A percentile compares a stretch with the other conserved stretches of the same genome.
Conservation (phyloP, 202 grass and related monocot genomes). For the Musa balbisiana region DNA sequence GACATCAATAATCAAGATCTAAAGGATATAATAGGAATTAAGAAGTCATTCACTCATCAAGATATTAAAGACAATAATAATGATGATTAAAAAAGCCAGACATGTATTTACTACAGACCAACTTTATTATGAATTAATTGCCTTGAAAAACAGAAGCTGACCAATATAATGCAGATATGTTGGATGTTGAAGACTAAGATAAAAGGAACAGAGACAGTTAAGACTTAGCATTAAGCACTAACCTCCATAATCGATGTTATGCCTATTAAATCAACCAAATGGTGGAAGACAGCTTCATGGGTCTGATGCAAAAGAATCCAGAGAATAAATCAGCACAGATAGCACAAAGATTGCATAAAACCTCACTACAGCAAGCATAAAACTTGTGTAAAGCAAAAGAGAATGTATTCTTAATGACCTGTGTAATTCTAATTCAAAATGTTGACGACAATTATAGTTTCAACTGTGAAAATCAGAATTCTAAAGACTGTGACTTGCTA, state of each 20-base stretch:
- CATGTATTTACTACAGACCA: not conserved
- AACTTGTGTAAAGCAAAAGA: not conserved
- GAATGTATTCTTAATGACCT: not conserved
- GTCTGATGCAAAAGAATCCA: slow-evolving; percentile 18
- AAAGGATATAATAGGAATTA: too few relatives aligned
- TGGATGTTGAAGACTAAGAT: not conserved
- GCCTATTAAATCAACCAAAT: slow-evolving; percentile 25
- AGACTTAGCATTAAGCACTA: slow-evolving; percentile 1
- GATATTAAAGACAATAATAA: not conserved
- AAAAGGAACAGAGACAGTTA: not conserved
- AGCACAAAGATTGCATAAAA: not conserved
- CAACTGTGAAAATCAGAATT: not conserved
- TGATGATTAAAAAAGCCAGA: too few relatives aligned
- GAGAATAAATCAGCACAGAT: not conserved
- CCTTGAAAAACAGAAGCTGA: not conserved
- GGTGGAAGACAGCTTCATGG: slow-evolving; percentile 7
- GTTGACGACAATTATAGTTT: not conserved
- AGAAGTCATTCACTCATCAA: not conserved
- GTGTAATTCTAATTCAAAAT: not conserved
- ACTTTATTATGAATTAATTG: not conserved
- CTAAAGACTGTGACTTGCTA: not conserved
- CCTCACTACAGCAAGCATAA: not conserved
- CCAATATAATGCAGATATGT: not conserved
- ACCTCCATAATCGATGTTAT: slow-evolving; percentile 33
- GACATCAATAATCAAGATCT: too few relatives aligned